Base-by-base conservation (phyloP, 768 basidiomycete genomes). In the Suillus subalutaceus region DNA sequence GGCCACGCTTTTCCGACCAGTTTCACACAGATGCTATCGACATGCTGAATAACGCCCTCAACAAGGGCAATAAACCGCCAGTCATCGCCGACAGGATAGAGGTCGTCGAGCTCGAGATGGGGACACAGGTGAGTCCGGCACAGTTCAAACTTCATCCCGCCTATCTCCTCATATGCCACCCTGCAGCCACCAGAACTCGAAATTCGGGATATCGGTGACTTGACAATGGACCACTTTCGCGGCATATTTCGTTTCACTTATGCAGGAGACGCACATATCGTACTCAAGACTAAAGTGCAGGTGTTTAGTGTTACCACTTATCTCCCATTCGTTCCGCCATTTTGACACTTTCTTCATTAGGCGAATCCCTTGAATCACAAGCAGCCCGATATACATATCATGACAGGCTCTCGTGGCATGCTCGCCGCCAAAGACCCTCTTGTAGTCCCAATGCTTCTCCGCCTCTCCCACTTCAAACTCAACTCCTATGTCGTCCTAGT, bases 71-170 rank as follows among this genome's bases (percentile, higher is more conserved):
- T 81, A 98, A 97, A 75, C 97, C 97, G 1, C 95, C 96, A 37
- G 92, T 99, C 73, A 98, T 99, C 70, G 96, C 95, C 63, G 97
- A 97, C 80, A 90, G 87, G 78, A 99, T 99, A 69, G 95, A 99
- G 77, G 97, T 99, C 38, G 93, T 97, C 63, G 97, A 99, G 76
- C 82, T 99, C n/a, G 92, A 98, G 79, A 99, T 99, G 97, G 97
- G 97, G 44, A 94, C 93, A 2, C 91, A 97, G 83, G 96, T 95
- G 67, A 63, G 82, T 74, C 41, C n/a, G 59, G 30, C 41, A n/a
- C 26, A 30, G 40, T 55, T 52, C 20, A 23, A 8, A 35, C 10
- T 55, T 13, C 9, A n/a, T 32, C 3, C 5, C 44, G 20, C 35
- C 13, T 63, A 65, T 69, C 53, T 20, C 43, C 18, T 62, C 65